Evolutionary conservation across 2,329 filamentous ascomycete genomes (phyloP).

Genomic region (Cordyceps militaris): DNA sequence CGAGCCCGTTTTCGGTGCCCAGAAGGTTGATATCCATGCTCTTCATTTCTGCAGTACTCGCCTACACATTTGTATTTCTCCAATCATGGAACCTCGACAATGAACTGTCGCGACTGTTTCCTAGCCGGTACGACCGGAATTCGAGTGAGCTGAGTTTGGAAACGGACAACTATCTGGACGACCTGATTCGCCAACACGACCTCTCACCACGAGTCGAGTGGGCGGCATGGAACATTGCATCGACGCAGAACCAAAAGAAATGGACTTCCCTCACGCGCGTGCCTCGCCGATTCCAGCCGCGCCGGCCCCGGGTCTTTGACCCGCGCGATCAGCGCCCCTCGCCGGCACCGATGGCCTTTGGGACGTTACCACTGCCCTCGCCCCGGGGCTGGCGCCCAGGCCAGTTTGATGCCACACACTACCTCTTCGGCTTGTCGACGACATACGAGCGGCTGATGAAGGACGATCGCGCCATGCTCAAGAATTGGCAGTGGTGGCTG

Average conservation of each 20-base stretch:
- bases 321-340: not conserved
- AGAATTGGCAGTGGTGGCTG: conserved; percentile 40
- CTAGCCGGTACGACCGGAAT: not conserved
- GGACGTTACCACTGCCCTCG: conserved; percentile 26
- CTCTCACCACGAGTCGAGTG: conserved; percentile 7
- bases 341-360: not conserved
- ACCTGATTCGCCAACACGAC: not conserved
- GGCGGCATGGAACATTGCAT: conserved; percentile 1
- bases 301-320: not conserved
- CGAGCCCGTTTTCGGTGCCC: not conserved
- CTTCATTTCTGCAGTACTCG: not conserved
- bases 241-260: not conserved
- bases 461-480: conserved; percentile 32
- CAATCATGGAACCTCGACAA: not conserved
- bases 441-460: conserved; percentile 34
- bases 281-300: not conserved
- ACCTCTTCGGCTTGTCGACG: conserved; percentile 38
- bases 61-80: not conserved
- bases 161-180: not conserved
- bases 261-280: conserved; percentile 7
- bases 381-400: conserved; percentile 24
- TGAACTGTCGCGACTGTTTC: not conserved
- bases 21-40: not conserved
- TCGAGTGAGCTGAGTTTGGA: not conserved
- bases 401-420: conserved; percentile 32